Base-by-base conservation (phyloP, 306 rosid species). In the Malus asiatica region DNA sequence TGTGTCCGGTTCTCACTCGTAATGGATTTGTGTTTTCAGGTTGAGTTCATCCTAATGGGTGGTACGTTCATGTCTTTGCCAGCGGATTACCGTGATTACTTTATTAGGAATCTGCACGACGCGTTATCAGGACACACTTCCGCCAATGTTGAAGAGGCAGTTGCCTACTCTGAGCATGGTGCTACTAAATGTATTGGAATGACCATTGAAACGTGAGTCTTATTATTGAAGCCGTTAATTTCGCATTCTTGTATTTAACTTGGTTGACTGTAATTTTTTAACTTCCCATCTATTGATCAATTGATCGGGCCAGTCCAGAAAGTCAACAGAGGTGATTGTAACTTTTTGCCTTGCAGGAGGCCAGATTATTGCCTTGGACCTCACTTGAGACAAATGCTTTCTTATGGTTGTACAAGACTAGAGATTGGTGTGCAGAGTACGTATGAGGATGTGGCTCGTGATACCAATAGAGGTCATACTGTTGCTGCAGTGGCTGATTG, bases 321-420 rank as follows among this genome's bases (percentile, higher is more conserved):
- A 15, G 6, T 70, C 42, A 4, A 16, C n/a, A 35, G 5, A 23
- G 25, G 8, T 30, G 23, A 12, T 32, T 68, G 13, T 57, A 61
- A 72, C 42, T 52, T 71, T 33, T 52, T 73, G 44, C 45, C 13
- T 60, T 66, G 63, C 96, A 92, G 99, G 92, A 88, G 99, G 89
- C 99, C 99, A 61, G 99, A 95, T 86, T 95, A 95, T 87, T 95
- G 97, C 81, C 97, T 90, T 66, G 99, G 99, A 44, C 99, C 99
- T 59, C 97, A 95, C 89, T 79, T 95, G 90, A 86, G 99, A 72
- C 99, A 95, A 72, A 92, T 95, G 99, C 99, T 95, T 79, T 79
- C 86, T 66, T 95, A 95, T 77, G 99, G 99, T 29, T 95, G 99
- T 77, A 92, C 99, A 7, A 84, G 99, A 27, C 74, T 95, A 86